Evolutionary conservation across 257 asterid species (phyloP).

Genomic region (Marsdenia floribunda): DNA sequence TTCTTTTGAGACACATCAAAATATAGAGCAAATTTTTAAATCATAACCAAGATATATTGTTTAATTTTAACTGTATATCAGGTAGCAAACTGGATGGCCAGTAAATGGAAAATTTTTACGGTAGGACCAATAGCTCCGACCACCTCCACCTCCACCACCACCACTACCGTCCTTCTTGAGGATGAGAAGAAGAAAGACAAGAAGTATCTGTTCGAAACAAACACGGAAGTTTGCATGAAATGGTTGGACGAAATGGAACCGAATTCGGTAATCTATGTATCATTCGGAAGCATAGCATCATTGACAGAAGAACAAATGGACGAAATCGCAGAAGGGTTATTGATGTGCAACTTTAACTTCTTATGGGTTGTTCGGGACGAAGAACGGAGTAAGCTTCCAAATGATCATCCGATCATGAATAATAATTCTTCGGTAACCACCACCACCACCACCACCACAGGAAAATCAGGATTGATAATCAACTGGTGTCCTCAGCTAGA

Average conservation of each 20-base stretch:
- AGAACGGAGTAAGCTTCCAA: not conserved
- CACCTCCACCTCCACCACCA: too few relatives aligned
- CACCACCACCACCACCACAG: too few relatives aligned
- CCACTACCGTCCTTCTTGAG: not conserved
- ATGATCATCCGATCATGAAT: not conserved
- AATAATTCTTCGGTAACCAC: not conserved
- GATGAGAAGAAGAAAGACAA: not conserved
- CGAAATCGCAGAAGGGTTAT: conserved; percentile 16
- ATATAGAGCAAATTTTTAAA: too few relatives aligned
- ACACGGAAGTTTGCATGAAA: too few relatives aligned
- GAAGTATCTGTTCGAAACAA: not conserved
- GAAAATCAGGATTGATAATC: conserved; percentile 7
- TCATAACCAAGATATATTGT: too few relatives aligned
- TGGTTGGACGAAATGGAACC: not conserved
- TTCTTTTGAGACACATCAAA: too few relatives aligned
- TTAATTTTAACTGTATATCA: too few relatives aligned
- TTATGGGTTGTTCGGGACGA: conserved; percentile 5
- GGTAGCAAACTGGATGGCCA: conserved; percentile 14
- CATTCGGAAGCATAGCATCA: not conserved
- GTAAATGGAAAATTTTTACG: conserved; percentile 25
- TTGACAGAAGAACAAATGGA: not conserved
- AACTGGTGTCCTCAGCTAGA: conserved; percentile 22
- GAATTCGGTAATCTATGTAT: not conserved
- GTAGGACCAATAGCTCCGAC: conserved; percentile 24
- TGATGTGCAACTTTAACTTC: not conserved